Conservation (phyloP, 2,329 filamentous ascomycete species). For the Bipolaris oryzae region DNA sequence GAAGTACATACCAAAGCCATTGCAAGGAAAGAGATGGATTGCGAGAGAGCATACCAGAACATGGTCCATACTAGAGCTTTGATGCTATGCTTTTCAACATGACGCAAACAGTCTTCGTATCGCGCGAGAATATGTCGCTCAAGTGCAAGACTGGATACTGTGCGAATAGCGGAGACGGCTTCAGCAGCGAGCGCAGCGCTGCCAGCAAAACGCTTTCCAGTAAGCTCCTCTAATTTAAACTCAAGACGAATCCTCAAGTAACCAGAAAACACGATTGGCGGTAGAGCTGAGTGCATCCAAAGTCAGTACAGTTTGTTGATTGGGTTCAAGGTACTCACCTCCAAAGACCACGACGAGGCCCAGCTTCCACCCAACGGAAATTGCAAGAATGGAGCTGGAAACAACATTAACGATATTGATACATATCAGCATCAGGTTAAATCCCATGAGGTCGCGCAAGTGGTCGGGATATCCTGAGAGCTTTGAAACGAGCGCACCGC, state of each 20-base stretch:
- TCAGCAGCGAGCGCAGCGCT: conserved; percentile 86
- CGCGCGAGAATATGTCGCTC: conserved; percentile 78
- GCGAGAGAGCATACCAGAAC: conserved; percentile 80
- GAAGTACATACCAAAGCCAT: conserved; percentile 30
- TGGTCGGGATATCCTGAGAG: conserved; percentile 77
- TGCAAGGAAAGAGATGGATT: conserved; percentile 68
- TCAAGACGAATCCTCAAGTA: conserved; percentile 92
- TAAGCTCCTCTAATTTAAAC: conserved; percentile 75
- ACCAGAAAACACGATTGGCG: conserved; percentile 59
- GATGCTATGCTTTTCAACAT: conserved; percentile 62
- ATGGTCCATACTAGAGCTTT: conserved; percentile 72
- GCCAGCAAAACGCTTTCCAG: conserved; percentile 62
- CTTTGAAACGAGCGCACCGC: conserved; percentile 78
- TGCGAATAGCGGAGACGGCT: conserved; percentile 90
- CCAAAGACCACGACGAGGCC: conserved; percentile 79
- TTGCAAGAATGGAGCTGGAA: conserved; percentile 70
- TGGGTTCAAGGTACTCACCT: background rate
- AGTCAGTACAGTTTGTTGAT: background rate
- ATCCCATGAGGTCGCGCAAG: conserved; percentile 84
- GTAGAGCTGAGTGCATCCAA: conserved; percentile 19
- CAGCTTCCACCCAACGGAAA: conserved; percentile 86
- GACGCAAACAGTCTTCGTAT: conserved; percentile 68
- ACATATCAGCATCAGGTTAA: conserved; percentile 84
- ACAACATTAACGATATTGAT: conserved; percentile 81
- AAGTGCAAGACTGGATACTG: conserved; percentile 86